Percentiles rank a stretch among this genome's conserved stretches.
These are phyloP conservation scores for Coffea eugenioides DNA, from an alignment of 257 asterid genomes.

Conservation along the genomic window DNA sequence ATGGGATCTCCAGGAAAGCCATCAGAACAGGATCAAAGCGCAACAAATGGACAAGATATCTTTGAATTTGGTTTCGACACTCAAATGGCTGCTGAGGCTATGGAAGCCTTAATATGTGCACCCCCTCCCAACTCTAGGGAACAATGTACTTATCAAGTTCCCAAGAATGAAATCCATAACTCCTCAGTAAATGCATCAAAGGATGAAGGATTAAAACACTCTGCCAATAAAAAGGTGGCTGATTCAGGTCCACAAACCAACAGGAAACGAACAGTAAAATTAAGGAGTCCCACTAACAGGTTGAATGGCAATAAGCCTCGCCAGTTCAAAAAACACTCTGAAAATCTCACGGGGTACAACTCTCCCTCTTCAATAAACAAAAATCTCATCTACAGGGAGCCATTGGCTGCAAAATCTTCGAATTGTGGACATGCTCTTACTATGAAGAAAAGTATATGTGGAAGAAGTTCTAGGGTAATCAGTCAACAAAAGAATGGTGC, in stretches of 20 bases:
- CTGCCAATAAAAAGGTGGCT: slow-evolving; percentile 21
- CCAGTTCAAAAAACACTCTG: slow-evolving; percentile 15
- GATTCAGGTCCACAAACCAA: slow-evolving; percentile 38
- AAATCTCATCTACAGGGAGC: slow-evolving; percentile 19
- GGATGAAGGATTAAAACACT: slow-evolving; percentile 20
- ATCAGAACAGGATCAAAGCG: slow-evolving; percentile 34
- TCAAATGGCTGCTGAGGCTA: slow-evolving; percentile 92
- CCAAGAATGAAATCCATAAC: slow-evolving; percentile 23
- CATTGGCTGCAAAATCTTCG: slow-evolving; percentile 23
- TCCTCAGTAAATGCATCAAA: slow-evolving; percentile 17
- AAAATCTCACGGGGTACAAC: slow-evolving; percentile 19
- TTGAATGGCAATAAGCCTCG: slow-evolving; percentile 15
- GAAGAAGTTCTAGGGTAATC: slow-evolving; percentile 19
- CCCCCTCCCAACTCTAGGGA: slow-evolving; percentile 34
- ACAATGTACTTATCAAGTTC: slow-evolving; percentile 30
- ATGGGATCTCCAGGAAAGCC: slow-evolving; percentile 28
- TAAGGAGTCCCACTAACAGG: slow-evolving; percentile 23
- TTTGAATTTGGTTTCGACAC: slow-evolving; percentile 75
- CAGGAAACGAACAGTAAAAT: slow-evolving; percentile 35
- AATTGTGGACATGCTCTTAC: slow-evolving; percentile 1
- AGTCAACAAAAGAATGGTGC: slow-evolving; percentile 22
- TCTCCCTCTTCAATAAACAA: slow-evolving; percentile 17
- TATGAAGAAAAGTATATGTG: slow-evolving; percentile 20
- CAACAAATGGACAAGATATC: slow-evolving; percentile 26
- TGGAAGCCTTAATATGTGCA: slow-evolving; percentile 59